Base-by-base conservation (phyloP, 768 basidiomycete species). In the Ramaria sp. region DNA sequence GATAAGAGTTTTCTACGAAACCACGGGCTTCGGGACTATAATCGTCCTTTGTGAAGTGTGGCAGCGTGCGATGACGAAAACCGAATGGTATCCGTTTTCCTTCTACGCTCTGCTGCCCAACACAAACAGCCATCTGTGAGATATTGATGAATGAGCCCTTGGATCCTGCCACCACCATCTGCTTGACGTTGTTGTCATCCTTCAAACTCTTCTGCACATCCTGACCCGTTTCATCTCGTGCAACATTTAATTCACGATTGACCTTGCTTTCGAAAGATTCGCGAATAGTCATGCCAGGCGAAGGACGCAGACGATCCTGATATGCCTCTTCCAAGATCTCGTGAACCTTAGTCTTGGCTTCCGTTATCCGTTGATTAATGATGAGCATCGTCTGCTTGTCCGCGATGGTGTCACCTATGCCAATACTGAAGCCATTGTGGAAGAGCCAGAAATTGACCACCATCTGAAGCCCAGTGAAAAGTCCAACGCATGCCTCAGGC, bases 71-170 rank as follows among this genome's bases (percentile, higher is more conserved):
- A 70, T 98, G 95, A 56, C 83, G 85, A 79, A 98, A 99, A 10
- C 96, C 96, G 67, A 95, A 98, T 0, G 95, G 94, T 61, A 98
- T 96, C 58, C 96, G 94, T 61, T 90, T 90, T 61, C 96, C 96
- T 70, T 98, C 96, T 50, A 99, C 95, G 62, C 83, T 86, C 71
- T 98, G 95, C 70, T 98, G 96, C 24, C 96, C 96, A 39, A 99
- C 96, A 75, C 93, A 93, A 55, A 94, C 94, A 16, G 95, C 95
- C 96, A 98, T 98, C 71, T 99, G 96, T 10, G 96, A 98, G 63
- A 99, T 97, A 70, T 99, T 99, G 78, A 98, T 99, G 76, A 92
- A 94, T 0, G 93, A 93, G 69, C 94, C 93, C 70, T 99, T 98
- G 12, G 96, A 96, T 24, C 96, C 96, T 9, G 96, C 94, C 5